phyloP scores from a whole-genome alignment of 2,329 filamentous ascomycete species.

The Arthrobotrys sinensis region DNA sequence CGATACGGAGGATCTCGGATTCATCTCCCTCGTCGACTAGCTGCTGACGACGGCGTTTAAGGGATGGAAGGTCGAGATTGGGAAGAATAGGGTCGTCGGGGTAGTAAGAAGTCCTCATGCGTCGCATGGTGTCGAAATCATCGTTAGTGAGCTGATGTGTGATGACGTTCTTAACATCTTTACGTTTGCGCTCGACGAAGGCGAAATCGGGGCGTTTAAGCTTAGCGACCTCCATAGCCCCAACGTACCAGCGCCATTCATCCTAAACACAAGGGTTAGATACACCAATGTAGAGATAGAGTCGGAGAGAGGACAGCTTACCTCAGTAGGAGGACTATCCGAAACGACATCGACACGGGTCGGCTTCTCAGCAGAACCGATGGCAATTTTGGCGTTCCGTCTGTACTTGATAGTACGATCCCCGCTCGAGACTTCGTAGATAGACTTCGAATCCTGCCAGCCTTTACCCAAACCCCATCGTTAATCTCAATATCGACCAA shows the following conservation, averaged over 20 bases:
- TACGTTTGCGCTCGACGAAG: slow-evolving; percentile 62
- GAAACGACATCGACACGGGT: slow-evolving; percentile 89
- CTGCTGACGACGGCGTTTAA: slow-evolving; percentile 72
- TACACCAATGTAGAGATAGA: slow-evolving; percentile 23
- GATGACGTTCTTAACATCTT: slow-evolving; percentile 62
- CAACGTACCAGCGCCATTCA: slow-evolving; percentile 86
- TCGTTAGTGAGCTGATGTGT: slow-evolving; percentile 61
- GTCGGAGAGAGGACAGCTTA: slow-evolving; percentile 67
- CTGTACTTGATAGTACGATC: slow-evolving; percentile 46
- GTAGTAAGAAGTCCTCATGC: slow-evolving; percentile 65
- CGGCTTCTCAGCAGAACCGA: slow-evolving; percentile 35
- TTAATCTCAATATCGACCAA: slow-evolving; percentile 49
- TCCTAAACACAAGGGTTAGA: slow-evolving; percentile 69
- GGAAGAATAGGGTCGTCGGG: slow-evolving; percentile 49
- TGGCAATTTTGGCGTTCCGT: slow-evolving; percentile 54
- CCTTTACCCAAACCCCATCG: slow-evolving; percentile 16
- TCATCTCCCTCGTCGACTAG: slow-evolving; percentile 77
- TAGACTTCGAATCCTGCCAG: slow-evolving; percentile 49
- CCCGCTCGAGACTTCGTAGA: slow-evolving; percentile 46
- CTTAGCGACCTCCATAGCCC: slow-evolving; percentile 80
- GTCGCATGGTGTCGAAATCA: slow-evolving; percentile 62
- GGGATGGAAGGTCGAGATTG: slow-evolving; percentile 67
- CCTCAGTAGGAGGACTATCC: slow-evolving; percentile 86
- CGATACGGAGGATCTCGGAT: slow-evolving; percentile 68
- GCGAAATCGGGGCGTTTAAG: slow-evolving; percentile 75